Base-by-base conservation (phyloP, 495 filamentous ascomycete species). In the Apiosordaria backusii region DNA sequence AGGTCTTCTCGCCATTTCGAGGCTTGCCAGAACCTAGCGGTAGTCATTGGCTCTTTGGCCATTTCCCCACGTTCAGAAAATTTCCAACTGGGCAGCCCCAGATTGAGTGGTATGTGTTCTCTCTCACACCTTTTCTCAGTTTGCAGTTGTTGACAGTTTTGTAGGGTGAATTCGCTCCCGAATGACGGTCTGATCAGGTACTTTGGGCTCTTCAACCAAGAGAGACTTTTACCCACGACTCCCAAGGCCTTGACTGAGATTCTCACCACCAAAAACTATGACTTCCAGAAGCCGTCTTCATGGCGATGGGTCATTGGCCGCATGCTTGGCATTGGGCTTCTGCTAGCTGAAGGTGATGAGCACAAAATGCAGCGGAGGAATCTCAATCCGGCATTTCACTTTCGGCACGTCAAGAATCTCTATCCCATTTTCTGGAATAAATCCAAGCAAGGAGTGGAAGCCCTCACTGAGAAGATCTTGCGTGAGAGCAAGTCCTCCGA, bases 161-260 rank as follows among this genome's bases (percentile, higher is more conserved):
- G 0, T 68, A 84, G 84, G 92, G 80, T 88, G 61, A 83, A 89
- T 55, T 85, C 79, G 1, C 80, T 96, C 29, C 90, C 91, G n/a
- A 93, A 97, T 68, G 85, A 94, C 57, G 93, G 93, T 9, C 74
- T 97, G n/a, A 90, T 98, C 57, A 84, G 88, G 27, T 94, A 96
- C 73, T 80, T 85, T 15, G 84, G 83, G 18, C 62, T 88, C 4
- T 86, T 89, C 66, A 94, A 96, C 70, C 64, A 80, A 5, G 91
- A 96, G 71, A 83, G 92, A 52, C 70, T 97, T 4, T 68, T 93
- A 1, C 67, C 89, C 23, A 89, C 86, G 1, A 84, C 77, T 5
- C 83, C 91, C 3, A 89, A 92, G 71, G 85, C 83, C 0, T 75
- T 92, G 13, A 80, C 83, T 5, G 90, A 94, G 68, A 78, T 92